A percentile compares a stretch with the other conserved stretches of the same genome.
These are phyloP conservation scores for Russula olivacea DNA, from an alignment of 768 basidiomycete genomes.

Conservation along the genomic window DNA sequence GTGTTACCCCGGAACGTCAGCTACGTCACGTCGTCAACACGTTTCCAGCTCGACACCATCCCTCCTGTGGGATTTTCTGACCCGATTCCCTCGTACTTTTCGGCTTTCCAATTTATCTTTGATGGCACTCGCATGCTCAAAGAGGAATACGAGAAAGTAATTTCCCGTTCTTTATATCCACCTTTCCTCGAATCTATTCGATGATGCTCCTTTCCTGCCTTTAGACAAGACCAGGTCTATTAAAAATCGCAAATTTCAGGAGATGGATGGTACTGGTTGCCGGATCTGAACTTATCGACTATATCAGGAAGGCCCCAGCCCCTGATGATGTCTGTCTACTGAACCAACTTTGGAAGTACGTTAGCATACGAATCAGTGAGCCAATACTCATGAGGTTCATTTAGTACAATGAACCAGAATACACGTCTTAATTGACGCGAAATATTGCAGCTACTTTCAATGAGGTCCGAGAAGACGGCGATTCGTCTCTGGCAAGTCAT, in stretches of 20 bases:
- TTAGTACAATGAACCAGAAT: background rate
- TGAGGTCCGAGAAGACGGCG: background rate
- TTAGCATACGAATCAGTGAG: background rate
- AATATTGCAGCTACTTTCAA: conserved; percentile 2
- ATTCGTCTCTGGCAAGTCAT: background rate
- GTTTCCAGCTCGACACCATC: background rate
- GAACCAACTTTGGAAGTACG: background rate
- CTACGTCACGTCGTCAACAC: too few relatives aligned
- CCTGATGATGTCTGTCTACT: background rate
- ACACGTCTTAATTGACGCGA: conserved; percentile 4
- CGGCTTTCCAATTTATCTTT: background rate
- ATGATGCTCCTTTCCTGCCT: background rate
- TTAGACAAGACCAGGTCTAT: background rate
- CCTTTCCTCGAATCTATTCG: background rate
- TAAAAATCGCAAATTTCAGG: background rate
- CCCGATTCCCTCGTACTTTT: conserved; percentile 29
- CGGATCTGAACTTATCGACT: background rate
- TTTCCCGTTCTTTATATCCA: background rate
- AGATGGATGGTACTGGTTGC: background rate
- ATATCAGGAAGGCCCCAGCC: background rate
- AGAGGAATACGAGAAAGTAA: conserved; percentile 4
- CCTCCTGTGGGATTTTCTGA: conserved; percentile 2
- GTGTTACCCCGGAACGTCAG: background rate
- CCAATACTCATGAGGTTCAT: background rate
- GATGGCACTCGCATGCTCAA: background rate